phyloP scores from a whole-genome alignment of 2,329 filamentous ascomycete genomes.

The Didymosphaeria variabile region DNA sequence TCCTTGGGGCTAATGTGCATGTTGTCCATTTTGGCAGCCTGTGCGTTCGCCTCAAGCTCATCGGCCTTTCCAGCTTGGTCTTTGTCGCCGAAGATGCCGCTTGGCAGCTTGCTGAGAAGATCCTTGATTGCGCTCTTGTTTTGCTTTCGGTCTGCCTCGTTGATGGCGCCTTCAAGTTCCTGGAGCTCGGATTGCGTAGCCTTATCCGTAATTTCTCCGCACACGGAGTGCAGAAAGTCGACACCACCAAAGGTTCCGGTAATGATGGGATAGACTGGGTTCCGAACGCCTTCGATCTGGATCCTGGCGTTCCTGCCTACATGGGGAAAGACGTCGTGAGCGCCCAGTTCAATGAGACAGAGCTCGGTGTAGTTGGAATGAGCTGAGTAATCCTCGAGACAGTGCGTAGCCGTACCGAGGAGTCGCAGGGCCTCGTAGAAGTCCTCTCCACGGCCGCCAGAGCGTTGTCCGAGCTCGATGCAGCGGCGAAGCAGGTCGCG shows the following conservation, averaged over 20 bases:
- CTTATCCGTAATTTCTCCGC: constrained; percentile 83
- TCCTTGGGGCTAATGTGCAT: constrained; percentile 77
- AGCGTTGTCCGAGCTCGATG: constrained; percentile 82
- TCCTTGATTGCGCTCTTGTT: constrained; percentile 81
- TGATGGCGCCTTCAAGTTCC: constrained; percentile 83
- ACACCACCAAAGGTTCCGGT: constrained; percentile 96
- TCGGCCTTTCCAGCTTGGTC: constrained; percentile 79
- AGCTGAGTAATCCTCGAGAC: constrained; percentile 87
- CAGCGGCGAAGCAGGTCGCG: constrained; percentile 75
- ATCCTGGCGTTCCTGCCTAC: constrained; percentile 80
- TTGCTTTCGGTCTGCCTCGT: constrained; percentile 67
- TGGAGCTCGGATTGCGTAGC: constrained; percentile 90
- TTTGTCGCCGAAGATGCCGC: constrained; percentile 78
- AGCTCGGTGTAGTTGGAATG: constrained; percentile 95
- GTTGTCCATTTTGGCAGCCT: constrained; percentile 78
- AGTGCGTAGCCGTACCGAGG: constrained; percentile 88
- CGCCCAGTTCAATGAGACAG: constrained; percentile 85
- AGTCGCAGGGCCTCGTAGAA: constrained; percentile 87
- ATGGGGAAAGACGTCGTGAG: constrained; percentile 83
- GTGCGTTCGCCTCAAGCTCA: constrained; percentile 79
- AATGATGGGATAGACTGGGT: constrained; percentile 79
- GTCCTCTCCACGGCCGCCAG: constrained; percentile 76
- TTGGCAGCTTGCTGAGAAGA: constrained; percentile 82
- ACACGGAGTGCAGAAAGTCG: constrained; percentile 91
- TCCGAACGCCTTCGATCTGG: constrained; percentile 70